Conservation (phyloP, 2,329 filamentous ascomycete species). For the Alternaria alternata region DNA sequence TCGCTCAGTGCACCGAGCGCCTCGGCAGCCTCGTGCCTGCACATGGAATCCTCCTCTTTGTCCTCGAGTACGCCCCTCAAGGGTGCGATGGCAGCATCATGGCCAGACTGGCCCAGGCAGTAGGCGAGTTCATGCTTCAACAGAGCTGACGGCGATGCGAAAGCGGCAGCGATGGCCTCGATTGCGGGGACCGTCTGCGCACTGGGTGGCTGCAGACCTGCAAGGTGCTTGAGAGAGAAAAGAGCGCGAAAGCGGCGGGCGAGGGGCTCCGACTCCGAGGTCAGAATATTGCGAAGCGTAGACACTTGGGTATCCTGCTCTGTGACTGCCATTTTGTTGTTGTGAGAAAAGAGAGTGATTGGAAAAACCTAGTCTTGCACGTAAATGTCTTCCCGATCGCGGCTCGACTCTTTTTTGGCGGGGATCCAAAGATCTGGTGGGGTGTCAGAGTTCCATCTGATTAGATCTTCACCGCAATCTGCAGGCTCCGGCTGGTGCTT, state of each 20-base stretch:
- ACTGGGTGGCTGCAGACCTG: constrained; percentile 68
- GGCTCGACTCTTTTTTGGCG: constrained; percentile 40
- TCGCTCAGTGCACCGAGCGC: constrained; percentile 89
- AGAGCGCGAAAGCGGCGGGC: constrained; percentile 92
- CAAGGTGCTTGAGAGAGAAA: constrained; percentile 96
- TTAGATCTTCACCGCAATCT: constrained; percentile 29
- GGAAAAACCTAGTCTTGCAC: not conserved
- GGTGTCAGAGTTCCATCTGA: constrained; percentile 34
- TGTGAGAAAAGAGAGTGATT: not conserved
- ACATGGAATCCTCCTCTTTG: constrained; percentile 89
- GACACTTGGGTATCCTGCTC: constrained; percentile 60
- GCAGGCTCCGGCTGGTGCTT: not conserved
- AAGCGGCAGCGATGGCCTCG: constrained; percentile 85
- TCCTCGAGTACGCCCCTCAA: constrained; percentile 79
- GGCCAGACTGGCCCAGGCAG: constrained; percentile 90
- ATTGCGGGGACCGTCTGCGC: constrained; percentile 69
- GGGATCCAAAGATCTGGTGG: constrained; percentile 26
- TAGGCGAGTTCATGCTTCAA: constrained; percentile 98
- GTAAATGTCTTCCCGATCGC: constrained; percentile 14
- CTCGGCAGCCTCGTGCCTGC: constrained; percentile 94
- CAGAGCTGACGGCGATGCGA: constrained; percentile 83
- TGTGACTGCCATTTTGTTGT: constrained; percentile 36
- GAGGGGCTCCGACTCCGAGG: constrained; percentile 81
- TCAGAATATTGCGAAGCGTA: constrained; percentile 77
- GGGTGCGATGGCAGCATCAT: constrained; percentile 75